Evolutionary conservation across 2,329 filamentous ascomycete genomes (phyloP).

Genomic region (Microcera coccophila): DNA sequence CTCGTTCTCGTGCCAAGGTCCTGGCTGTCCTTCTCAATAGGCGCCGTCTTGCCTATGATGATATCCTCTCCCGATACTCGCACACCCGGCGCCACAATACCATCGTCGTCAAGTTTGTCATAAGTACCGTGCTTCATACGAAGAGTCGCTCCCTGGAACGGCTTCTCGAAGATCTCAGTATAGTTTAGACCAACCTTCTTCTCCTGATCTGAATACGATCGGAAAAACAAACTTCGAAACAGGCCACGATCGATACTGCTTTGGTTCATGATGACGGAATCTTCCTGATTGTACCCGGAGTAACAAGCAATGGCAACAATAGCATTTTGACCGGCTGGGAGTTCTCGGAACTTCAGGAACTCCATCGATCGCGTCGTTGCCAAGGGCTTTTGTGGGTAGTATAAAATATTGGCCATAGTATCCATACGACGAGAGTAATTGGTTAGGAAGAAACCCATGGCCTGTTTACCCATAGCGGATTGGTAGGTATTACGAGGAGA

Average conservation of each 20-base stretch:
- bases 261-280: slow-evolving; percentile 99
- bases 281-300: slow-evolving; percentile 99
- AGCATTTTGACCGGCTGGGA: slow-evolving; percentile 94
- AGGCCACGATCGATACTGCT: slow-evolving; percentile 96
- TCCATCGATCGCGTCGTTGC: slow-evolving; percentile 98
- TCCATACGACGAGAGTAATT: slow-evolving; percentile 98
- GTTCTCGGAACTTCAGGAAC: slow-evolving; percentile 94
- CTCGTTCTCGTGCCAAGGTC: slow-evolving; percentile 91
- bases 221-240: slow-evolving; percentile 97
- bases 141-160: slow-evolving; percentile 80
- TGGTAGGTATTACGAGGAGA: slow-evolving; percentile 99
- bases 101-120: slow-evolving; percentile 95
- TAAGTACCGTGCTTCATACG: slow-evolving; percentile 93
- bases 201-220: slow-evolving; percentile 94
- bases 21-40: slow-evolving; percentile 86
- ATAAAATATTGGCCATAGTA: slow-evolving; percentile 98
- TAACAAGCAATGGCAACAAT: slow-evolving; percentile 98
- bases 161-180: slow-evolving; percentile 93
- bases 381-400: slow-evolving; percentile 96
- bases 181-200: slow-evolving; percentile 93
- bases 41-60: slow-evolving; percentile 97
- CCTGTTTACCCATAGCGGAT: slow-evolving; percentile 99
- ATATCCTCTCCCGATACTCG: slow-evolving; percentile 97
- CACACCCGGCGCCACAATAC: slow-evolving; percentile 87
- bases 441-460: slow-evolving; percentile 97